These are phyloP conservation scores for Herpetomonas samuelpessoai DNA, from an alignment of 208 protist species.

Conservation along the genomic window DNA sequence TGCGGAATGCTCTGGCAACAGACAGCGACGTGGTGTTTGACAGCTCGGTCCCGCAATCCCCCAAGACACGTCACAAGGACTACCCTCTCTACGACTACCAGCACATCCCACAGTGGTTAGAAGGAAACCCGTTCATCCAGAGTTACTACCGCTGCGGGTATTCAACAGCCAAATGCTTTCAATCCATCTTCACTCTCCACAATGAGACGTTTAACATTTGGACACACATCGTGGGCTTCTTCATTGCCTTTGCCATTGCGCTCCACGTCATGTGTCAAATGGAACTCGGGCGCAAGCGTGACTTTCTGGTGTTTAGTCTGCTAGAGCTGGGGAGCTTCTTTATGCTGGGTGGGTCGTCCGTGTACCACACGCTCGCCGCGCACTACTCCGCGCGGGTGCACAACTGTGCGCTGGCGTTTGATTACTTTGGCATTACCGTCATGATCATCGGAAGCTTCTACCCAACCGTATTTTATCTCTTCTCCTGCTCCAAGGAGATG, in stretches of 20 bases:
- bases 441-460: constrained; percentile 60
- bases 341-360: constrained; percentile 26
- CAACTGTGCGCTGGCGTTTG: constrained; percentile 29
- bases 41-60: constrained; percentile 1
- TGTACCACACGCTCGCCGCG: constrained; percentile 41
- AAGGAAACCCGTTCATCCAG: constrained; percentile 33
- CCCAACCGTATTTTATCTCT: constrained; percentile 48
- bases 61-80: constrained; percentile 4
- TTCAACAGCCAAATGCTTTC: constrained; percentile 31
- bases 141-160: constrained; percentile 41
- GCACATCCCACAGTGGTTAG: constrained; percentile 17
- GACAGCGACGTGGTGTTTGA: too few relatives aligned
- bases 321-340: constrained; percentile 34
- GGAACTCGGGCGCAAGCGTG: neutral
- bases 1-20: neutral
- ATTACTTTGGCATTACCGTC: constrained; percentile 57
- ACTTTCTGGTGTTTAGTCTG: constrained; percentile 25
- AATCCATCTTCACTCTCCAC: constrained; percentile 37
- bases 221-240: constrained; percentile 48
- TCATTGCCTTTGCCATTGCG: constrained; percentile 22
- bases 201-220: constrained; percentile 72
- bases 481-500: constrained; percentile 35
- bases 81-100: constrained; percentile 25
- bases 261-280: constrained; percentile 21
- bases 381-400: constrained; percentile 29